Base-by-base conservation (phyloP, 176 grass and related monocot genomes). In the Zoysia pacifica region DNA sequence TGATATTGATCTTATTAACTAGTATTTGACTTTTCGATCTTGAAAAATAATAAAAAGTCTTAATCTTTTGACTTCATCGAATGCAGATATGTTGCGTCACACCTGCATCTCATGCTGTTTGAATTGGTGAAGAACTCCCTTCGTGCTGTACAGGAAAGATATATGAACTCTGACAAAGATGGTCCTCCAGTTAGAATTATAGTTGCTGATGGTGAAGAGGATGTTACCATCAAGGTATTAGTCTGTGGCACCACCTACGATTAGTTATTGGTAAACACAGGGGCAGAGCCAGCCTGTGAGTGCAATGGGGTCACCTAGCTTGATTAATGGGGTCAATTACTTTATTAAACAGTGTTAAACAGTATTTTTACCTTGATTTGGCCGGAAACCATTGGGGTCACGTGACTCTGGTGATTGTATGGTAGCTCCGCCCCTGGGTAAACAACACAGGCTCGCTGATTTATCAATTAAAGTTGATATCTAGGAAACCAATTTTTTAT, bases 41-140 rank as follows among this genome's bases (percentile, higher is more conserved):
- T 11, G 0, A 51, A 53, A 66, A 50, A 64, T 49, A 77, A 18
- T 1, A 3, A n/a, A 54, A 54, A 52, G 14, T 18, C 48, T 78
- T 67, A 78, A 78, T 10, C 1, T 38, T 67, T 77, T 76, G 3
- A 77, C 52, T 82, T 79, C 67, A 60, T 69, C 1, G 43, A 60
- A 48, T 90, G 72, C 85, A 97, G 94, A 63, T 94, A 97, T 63
- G 94, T 97, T 19, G 16, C 89, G 44, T 76, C 73, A 41, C 94
- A 97, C 88, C 87, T 97, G 13, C 89, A 97, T 82, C 89, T 94
- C 71, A 97, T 97, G 94, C 49, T 97, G 47, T 90, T 97, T 80
- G 94, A 97, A 89, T 84, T 97, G 88, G 94, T 97, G 63, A 97
- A 97, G 75, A 97, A 97, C 85, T 97, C 94, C 40, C 81, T 97